phyloP scores from a whole-genome alignment of 495 filamentous ascomycete genomes.

The Penicillium argentinense region DNA sequence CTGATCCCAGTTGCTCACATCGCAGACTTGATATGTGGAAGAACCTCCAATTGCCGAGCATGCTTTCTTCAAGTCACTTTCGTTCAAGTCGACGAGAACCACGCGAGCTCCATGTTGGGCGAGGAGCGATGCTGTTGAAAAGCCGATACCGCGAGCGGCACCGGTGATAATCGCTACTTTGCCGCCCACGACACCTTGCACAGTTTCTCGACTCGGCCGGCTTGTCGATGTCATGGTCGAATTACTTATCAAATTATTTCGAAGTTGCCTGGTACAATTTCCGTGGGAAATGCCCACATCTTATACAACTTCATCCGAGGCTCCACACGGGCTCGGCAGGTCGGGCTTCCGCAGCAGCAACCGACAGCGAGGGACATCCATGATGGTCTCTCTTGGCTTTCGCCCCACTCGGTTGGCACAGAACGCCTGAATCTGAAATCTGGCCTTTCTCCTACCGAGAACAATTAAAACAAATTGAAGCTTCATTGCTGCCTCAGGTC shows the following conservation, averaged over 20 bases:
- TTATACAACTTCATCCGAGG: not conserved
- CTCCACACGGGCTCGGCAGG: constrained; percentile 5
- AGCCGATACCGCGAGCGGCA: constrained; percentile 35
- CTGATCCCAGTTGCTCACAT: constrained; percentile 23
- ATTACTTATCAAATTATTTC: not conserved
- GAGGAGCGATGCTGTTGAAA: constrained; percentile 29
- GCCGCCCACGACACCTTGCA: not conserved
- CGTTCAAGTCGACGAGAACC: constrained; percentile 36
- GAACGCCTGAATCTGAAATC: not conserved
- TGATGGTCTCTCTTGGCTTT: too few species aligned
- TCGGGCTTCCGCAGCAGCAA: not conserved
- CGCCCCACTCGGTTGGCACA: too few species aligned
- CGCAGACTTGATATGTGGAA: constrained; percentile 18
- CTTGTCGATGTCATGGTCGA: constrained; percentile 14
- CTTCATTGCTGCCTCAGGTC: too few species aligned
- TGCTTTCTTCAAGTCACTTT: constrained; percentile 19
- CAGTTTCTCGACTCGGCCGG: constrained; percentile 7
- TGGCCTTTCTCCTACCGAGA: not conserved
- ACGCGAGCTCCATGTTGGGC: constrained; percentile 32
- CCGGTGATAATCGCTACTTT: constrained; percentile 36
- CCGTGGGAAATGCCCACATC: not conserved
- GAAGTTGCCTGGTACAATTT: not conserved
- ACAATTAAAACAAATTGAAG: too few species aligned
- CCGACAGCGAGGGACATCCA: not conserved
- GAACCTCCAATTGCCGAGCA: constrained; percentile 11